Evolutionary conservation across 2,329 filamentous ascomycete genomes (phyloP).

Genomic region (Lecanicillium sp.): DNA sequence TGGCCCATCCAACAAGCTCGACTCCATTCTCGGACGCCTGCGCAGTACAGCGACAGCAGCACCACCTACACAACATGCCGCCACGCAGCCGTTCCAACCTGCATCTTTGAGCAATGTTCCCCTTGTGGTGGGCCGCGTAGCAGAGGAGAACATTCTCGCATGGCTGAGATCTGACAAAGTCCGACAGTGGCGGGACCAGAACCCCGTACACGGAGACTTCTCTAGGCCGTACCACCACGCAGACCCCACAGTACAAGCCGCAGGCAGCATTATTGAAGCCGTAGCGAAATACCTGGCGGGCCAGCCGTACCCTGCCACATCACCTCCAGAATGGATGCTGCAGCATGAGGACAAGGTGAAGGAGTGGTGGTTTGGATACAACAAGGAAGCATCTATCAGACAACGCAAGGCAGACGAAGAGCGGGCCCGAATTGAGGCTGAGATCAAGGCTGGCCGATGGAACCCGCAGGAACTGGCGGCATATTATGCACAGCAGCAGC

Average conservation of each 20-base stretch:
- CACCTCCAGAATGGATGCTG: constrained; percentile 45
- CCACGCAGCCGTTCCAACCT: not conserved
- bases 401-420: constrained; percentile 32
- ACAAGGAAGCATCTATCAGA: constrained; percentile 28
- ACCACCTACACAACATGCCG: not conserved
- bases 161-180: constrained; percentile 37
- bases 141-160: constrained; percentile 32
- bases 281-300: constrained; percentile 33
- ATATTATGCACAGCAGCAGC: constrained; percentile 33
- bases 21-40: constrained; percentile 31
- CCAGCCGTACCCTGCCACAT: constrained; percentile 40
- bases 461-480: constrained; percentile 28
- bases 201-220: constrained; percentile 26
- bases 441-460: constrained; percentile 16
- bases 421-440: constrained; percentile 24
- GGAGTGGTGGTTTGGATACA: constrained; percentile 46
- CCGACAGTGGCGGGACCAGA: constrained; percentile 34
- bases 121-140: constrained; percentile 22
- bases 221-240: constrained; percentile 28
- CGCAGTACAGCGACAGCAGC: constrained; percentile 10
- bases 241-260: constrained; percentile 34
- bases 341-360: constrained; percentile 37
- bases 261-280: constrained; percentile 34
- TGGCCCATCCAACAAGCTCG: constrained; percentile 27
- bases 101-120: constrained; percentile 17